A percentile compares a stretch with the other conserved stretches of the same genome.
Conservation (phyloP, 345 rosid genomes). For the Gossypium herbaceum region DNA sequence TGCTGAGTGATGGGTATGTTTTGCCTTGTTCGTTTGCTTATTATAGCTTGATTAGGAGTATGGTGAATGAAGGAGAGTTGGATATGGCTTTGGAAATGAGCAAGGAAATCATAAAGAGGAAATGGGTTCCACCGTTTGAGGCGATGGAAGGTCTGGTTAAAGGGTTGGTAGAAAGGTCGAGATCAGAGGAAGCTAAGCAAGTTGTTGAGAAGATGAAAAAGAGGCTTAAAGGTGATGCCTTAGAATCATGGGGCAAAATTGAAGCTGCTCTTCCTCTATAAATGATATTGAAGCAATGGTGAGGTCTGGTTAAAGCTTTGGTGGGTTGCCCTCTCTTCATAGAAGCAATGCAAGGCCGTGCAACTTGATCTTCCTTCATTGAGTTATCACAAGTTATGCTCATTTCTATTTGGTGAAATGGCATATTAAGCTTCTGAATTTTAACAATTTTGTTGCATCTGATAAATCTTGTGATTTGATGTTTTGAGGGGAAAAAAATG, state of each 20-base stretch:
- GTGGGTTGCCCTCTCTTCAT: slow-evolving; percentile 10
- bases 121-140: slow-evolving; percentile 37
- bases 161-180: slow-evolving; percentile 27
- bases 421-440: neutral
- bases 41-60: slow-evolving; percentile 23
- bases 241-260: slow-evolving; percentile 29
- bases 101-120: slow-evolving; percentile 27
- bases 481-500: neutral
- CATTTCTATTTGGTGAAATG: neutral
- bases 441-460: neutral
- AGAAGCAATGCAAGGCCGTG: slow-evolving; percentile 1
- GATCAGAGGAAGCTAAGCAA: slow-evolving; percentile 28
- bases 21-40: slow-evolving; percentile 29
- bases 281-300: slow-evolving; percentile 9
- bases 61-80: slow-evolving; percentile 35
- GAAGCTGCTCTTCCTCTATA: slow-evolving; percentile 31
- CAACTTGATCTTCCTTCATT: slow-evolving; percentile 11
- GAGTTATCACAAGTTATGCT: neutral
- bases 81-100: slow-evolving; percentile 29
- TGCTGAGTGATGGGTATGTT: slow-evolving; percentile 20
- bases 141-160: slow-evolving; percentile 24
- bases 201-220: slow-evolving; percentile 33
- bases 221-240: slow-evolving; percentile 28
- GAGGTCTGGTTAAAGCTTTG: slow-evolving; percentile 11
- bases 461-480: neutral